phyloP scores from a whole-genome alignment of 208 protist genomes.

The Porcisia deanei region DNA sequence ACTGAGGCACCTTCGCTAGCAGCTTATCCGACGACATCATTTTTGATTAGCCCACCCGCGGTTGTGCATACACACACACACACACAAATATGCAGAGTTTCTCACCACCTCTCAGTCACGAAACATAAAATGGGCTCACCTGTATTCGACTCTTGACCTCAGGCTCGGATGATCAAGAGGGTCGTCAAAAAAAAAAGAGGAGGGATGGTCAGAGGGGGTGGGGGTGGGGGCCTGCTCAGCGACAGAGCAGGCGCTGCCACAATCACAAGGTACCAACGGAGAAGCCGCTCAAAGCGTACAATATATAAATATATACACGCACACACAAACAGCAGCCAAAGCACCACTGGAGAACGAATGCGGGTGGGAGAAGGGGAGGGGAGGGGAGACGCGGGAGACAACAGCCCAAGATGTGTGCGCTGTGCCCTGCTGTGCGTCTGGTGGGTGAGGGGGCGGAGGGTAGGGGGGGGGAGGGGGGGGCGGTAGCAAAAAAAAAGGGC shows the following conservation, averaged over 20 bases:
- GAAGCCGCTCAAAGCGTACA: no score
- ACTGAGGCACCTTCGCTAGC: slow-evolving; percentile 38
- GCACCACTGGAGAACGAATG: background rate
- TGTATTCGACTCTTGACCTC: no score
- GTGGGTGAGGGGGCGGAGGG: background rate
- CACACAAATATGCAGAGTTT: background rate
- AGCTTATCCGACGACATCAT: slow-evolving; percentile 24
- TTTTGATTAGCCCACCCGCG: no score
- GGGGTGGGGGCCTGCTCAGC: no score
- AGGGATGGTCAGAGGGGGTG: no score
- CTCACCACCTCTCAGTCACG: background rate
- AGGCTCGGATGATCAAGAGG: no score
- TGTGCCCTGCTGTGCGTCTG: no score
- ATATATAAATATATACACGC: no score
- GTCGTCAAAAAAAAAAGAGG: no score
- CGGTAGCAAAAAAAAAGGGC: background rate
- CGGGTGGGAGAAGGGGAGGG: background rate
- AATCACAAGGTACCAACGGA: background rate
- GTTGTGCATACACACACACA: background rate
- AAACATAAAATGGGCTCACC: no score
- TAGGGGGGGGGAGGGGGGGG: background rate
- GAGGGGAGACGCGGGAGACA: background rate
- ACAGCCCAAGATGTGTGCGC: background rate
- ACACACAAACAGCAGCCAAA: background rate
- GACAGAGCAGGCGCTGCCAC: no score